Conservation (phyloP, 2,329 filamentous ascomycete genomes). For the Talaromyces sp. region DNA sequence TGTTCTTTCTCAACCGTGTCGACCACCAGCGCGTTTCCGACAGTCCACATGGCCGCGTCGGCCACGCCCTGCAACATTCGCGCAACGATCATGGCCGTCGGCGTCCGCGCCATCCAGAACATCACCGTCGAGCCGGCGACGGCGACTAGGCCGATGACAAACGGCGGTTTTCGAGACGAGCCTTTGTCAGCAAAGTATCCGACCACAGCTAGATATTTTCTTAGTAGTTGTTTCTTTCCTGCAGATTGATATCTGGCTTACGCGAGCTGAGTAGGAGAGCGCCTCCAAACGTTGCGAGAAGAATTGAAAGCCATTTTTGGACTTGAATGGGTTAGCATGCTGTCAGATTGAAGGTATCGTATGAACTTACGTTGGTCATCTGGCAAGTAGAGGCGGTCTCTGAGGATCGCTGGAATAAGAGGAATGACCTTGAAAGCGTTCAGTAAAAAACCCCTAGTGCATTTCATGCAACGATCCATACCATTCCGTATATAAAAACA, state of each 20-base stretch:
- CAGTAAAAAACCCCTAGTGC: not conserved
- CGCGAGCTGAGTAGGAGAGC: constrained; percentile 53
- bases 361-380: constrained; percentile 41
- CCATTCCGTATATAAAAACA: constrained; percentile 38
- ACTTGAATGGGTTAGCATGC: constrained; percentile 31
- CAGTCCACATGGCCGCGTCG: constrained; percentile 57
- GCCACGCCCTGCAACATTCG: constrained; percentile 55
- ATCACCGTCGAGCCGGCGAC: constrained; percentile 52
- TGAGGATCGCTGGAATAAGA: constrained; percentile 63
- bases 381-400: constrained; percentile 21
- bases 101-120: constrained; percentile 47
- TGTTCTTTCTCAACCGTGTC: constrained; percentile 57
- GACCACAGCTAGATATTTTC: constrained; percentile 17
- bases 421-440: constrained; percentile 52
- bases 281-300: constrained; percentile 66
- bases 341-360: not conserved
- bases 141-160: constrained; percentile 52
- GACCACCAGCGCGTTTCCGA: constrained; percentile 54
- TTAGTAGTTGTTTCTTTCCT: not conserved
- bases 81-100: constrained; percentile 47
- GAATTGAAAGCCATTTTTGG: constrained; percentile 66
- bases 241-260: constrained; percentile 5
- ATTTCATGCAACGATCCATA: constrained; percentile 7
- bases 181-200: constrained; percentile 49
- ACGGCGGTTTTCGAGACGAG: constrained; percentile 51